phyloP scores from a whole-genome alignment of 805 yeast species.

The Cyberlindnera galapagoensis region DNA sequence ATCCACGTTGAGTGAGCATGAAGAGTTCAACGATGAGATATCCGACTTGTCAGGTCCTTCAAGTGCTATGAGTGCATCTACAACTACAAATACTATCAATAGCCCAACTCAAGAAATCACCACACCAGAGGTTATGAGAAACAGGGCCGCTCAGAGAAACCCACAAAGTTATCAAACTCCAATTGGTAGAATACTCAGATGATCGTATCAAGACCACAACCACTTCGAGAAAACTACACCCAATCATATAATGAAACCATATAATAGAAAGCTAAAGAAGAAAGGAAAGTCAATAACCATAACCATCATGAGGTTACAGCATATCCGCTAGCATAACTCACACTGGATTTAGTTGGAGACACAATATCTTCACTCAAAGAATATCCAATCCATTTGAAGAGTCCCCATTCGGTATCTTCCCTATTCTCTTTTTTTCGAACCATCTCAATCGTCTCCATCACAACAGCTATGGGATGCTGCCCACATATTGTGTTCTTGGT shows the following conservation, averaged over 20 bases:
- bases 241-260: background rate
- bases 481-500: constrained; percentile 96
- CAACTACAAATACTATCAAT: background rate
- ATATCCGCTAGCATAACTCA: constrained; percentile 86
- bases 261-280: background rate
- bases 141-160: constrained; percentile 12
- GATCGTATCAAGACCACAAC: too few relatives aligned
- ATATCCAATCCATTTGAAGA: constrained; percentile 70
- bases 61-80: background rate
- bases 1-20: background rate
- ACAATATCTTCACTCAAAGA: constrained; percentile 62
- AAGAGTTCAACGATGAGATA: background rate
- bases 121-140: constrained; percentile 21
- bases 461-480: constrained; percentile 67
- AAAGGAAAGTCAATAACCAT: background rate
- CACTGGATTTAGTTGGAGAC: constrained; percentile 59
- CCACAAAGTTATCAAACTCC: constrained; percentile 21
- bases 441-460: constrained; percentile 49
- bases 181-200: constrained; percentile 19
- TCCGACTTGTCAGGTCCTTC: too few relatives aligned
- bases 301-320: constrained; percentile 9
- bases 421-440: constrained; percentile 13
- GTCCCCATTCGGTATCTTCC: constrained; percentile 19
- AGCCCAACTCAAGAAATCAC: constrained; percentile 12
- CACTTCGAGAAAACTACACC: too few relatives aligned